These are phyloP conservation scores for Erodium trifolium DNA, from an alignment of 441 rosid species.

Conservation along the genomic window DNA sequence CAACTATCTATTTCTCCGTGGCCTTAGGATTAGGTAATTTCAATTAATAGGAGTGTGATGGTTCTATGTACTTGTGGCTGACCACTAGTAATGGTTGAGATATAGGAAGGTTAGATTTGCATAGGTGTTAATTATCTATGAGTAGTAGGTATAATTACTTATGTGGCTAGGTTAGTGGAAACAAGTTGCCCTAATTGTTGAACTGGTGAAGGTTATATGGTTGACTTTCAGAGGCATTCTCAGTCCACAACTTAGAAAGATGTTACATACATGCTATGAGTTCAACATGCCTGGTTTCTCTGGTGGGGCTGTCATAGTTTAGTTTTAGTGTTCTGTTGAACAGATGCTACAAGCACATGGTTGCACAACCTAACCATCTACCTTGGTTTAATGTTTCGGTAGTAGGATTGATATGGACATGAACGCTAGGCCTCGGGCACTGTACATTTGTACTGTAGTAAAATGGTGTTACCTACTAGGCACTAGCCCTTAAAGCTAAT, in stretches of 20 bases:
- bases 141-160: background rate
- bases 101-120: background rate
- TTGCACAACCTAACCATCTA: background rate
- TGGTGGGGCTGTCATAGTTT: background rate
- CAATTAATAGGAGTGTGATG: conserved; percentile 3
- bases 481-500: background rate
- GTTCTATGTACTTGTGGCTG: background rate
- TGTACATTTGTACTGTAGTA: background rate
- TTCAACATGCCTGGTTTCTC: conserved; percentile 1
- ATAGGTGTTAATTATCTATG: conserved; percentile 1
- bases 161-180: background rate
- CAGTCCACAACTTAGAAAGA: background rate
- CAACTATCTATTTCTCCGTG: background rate
- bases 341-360: background rate
- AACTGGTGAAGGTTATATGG: background rate
- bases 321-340: background rate
- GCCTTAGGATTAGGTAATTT: background rate
- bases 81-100: background rate
- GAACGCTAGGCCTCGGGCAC: background rate
- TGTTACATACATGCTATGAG: background rate
- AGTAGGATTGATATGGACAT: background rate
- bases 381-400: background rate
- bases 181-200: background rate
- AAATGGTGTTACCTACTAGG: background rate
- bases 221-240: background rate